phyloP scores from a whole-genome alignment of 2,329 filamentous ascomycete genomes.

The Hymenoscyphus salicellus region DNA sequence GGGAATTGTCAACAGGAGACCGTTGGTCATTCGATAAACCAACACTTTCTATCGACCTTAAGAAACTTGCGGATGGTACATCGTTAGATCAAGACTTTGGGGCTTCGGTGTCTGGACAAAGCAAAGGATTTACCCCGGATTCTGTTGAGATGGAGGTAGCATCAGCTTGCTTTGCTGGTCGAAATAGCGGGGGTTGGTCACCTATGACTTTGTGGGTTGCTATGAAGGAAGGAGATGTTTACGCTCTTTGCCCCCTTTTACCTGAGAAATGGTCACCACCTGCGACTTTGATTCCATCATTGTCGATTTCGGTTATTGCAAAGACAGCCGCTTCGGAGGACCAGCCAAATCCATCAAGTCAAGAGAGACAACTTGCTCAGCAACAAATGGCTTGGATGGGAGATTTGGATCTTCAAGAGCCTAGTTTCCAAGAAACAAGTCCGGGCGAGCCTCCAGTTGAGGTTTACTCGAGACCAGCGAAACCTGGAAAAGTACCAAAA shows the following conservation, averaged over 20 bases:
- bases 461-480: conserved; percentile 55
- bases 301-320: conserved; percentile 78
- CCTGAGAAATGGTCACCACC: conserved; percentile 82
- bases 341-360: conserved; percentile 51
- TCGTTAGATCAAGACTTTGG: conserved; percentile 79
- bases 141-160: conserved; percentile 91
- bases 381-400: conserved; percentile 68
- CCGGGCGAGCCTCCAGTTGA: conserved; percentile 51
- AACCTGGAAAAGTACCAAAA: conserved; percentile 56
- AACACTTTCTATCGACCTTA: conserved; percentile 79
- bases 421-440: conserved; percentile 50
- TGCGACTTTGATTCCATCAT: conserved; percentile 72
- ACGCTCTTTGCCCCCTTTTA: conserved; percentile 86
- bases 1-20: conserved; percentile 83
- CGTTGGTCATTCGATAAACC: conserved; percentile 85
- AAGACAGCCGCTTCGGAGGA: conserved; percentile 64
- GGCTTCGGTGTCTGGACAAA: conserved; percentile 69
- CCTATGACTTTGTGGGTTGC: conserved; percentile 95
- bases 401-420: conserved; percentile 62
- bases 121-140: conserved; percentile 83
- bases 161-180: conserved; percentile 72
- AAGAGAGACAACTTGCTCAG: conserved; percentile 56
- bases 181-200: conserved; percentile 78
- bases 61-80: conserved; percentile 81
- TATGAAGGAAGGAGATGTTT: conserved; percentile 92